Evolutionary conservation across 768 basidiomycete genomes (phyloP).

Genomic region (Kwoniella dejecticola): DNA sequence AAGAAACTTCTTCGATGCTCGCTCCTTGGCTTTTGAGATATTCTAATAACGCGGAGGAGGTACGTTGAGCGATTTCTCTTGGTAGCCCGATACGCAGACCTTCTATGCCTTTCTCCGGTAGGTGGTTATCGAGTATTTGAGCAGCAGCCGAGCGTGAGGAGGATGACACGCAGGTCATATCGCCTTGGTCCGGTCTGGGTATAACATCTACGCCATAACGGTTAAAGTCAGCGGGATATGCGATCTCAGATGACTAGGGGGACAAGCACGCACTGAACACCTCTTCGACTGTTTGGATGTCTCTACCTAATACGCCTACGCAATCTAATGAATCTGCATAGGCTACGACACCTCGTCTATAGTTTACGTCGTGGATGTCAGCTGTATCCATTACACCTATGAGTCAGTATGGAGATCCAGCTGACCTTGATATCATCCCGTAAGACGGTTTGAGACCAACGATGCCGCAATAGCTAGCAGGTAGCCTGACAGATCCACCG

Average conservation of each 20-base stretch:
- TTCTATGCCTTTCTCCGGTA: constrained; percentile 31
- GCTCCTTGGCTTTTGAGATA: constrained; percentile 65
- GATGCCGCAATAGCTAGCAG: constrained; percentile 90
- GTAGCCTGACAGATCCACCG: constrained; percentile 88
- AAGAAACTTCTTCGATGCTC: constrained; percentile 68
- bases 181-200: constrained; percentile 66
- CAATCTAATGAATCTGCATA: constrained; percentile 95
- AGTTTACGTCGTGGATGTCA: not conserved
- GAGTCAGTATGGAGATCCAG: constrained; percentile 28
- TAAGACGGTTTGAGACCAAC: constrained; percentile 94
- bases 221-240: not conserved
- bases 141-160: constrained; percentile 49
- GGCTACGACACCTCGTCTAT: constrained; percentile 86
- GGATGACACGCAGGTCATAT: constrained; percentile 70
- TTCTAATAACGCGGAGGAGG: constrained; percentile 52
- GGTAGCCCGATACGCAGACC: constrained; percentile 26
- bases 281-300: constrained; percentile 60
- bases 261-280: constrained; percentile 71
- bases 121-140: constrained; percentile 58
- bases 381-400: not conserved
- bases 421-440: constrained; percentile 79
- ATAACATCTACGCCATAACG: constrained; percentile 59
- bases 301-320: constrained; percentile 75
- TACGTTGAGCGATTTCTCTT: constrained; percentile 11
- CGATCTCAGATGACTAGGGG: too few relatives aligned